Base-by-base conservation (phyloP, 192 early-diverging fungal species). In the Polychytrium aggregatum region DNA sequence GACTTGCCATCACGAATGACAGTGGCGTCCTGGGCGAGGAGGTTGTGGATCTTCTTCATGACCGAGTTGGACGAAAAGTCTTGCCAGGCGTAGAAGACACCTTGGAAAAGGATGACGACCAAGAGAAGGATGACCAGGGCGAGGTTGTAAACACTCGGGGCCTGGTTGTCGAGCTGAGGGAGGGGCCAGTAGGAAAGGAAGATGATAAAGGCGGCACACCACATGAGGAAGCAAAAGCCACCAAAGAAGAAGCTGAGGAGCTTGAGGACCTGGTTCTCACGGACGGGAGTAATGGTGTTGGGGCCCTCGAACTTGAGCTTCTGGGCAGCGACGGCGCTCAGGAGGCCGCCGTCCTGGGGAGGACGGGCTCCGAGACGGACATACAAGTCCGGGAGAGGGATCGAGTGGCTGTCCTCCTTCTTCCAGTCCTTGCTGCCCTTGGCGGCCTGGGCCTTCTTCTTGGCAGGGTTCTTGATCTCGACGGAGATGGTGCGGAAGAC, bases 1-100 rank as follows among this genome's bases (percentile, higher is more conserved):
- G 56, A 30, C 11, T 46, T 30, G 18, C 87, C 85, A 48, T 82
- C 68, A 30, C 90, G 84, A 52, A 88, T 53, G 31, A 86, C 90
- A 18, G 56, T 49, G 17, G 77, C 67, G 30, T 72, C 65, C 5
- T 69, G 52, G 11, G 85, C 72, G 22, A 89, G 50, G 70, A 90
- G 83, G 50, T 67, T 78, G 37, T 70, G 67, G 37, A 87, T 85
- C 2, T 82, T 81, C 30, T 72, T 64, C 81, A 87, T 82, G 2
- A 86, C 74, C 17, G 58, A 63, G 46, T 57, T 56, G 1, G 85
- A 77, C 3, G 72, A 66, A 68, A 73, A 87, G 55, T 87, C 79
- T 55, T 82, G 81, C 56, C 67, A 81, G 7, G 76, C 84, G 35
- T 60, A 73, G 54, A 87, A 87, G 33, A 59, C n/a, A 0, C 83